Percentiles rank a stretch among this genome's conserved stretches.
These are phyloP conservation scores for Triadica sebifera DNA, from an alignment of 345 rosid species.

Conservation along the genomic window DNA sequence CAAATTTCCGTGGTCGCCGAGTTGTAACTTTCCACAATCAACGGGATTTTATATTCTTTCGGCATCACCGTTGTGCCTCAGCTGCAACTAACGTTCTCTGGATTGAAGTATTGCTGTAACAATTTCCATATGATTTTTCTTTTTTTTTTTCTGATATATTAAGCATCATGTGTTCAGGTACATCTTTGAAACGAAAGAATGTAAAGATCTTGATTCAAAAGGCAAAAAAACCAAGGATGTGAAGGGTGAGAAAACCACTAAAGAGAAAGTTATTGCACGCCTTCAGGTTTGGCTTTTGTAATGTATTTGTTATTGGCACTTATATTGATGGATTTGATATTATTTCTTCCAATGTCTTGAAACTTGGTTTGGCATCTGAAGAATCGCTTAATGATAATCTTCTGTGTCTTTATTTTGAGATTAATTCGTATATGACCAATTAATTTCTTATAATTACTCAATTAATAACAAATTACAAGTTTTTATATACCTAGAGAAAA, in stretches of 20 bases:
- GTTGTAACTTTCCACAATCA: slow-evolving; percentile 97
- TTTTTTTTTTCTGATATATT: slow-evolving; percentile 10
- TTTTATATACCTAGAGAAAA: no score
- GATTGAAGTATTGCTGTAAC: neutral
- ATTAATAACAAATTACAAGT: no score
- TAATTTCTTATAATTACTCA: no score
- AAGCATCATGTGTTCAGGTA: slow-evolving; percentile 39
- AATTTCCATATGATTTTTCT: neutral
- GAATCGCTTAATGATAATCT: neutral
- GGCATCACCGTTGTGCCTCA: slow-evolving; percentile 77
- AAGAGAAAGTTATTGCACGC: slow-evolving; percentile 61
- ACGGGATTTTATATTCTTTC: slow-evolving; percentile 86
- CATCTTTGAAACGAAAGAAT: slow-evolving; percentile 74
- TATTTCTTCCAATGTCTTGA: neutral
- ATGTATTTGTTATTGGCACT: slow-evolving; percentile 1
- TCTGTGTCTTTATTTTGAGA: neutral
- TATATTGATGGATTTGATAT: neutral
- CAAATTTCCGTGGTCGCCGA: slow-evolving; percentile 79
- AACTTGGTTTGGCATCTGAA: neutral
- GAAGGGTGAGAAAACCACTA: slow-evolving; percentile 39
- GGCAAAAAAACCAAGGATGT: slow-evolving; percentile 44
- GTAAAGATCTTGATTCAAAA: slow-evolving; percentile 45
- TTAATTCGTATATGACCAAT: no score
- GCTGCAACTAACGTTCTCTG: neutral
- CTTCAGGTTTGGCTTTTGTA: slow-evolving; percentile 59